These are phyloP conservation scores for Nothomitra cinnamomea DNA, from an alignment of 2,329 filamentous ascomycete genomes.

Conservation along the genomic window DNA sequence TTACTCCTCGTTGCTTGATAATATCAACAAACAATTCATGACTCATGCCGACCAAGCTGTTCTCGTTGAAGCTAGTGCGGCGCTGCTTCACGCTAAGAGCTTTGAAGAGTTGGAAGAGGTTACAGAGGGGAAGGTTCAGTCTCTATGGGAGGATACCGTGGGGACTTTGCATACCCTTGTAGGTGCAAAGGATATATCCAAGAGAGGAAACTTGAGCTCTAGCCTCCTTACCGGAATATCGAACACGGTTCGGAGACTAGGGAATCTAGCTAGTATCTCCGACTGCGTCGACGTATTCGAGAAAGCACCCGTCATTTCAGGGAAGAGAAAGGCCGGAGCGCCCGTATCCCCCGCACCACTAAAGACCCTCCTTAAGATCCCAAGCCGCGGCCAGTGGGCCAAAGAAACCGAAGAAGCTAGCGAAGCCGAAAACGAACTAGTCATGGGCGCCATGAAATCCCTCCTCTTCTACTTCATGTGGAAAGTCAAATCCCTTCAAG, in stretches of 20 bases:
- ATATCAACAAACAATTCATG: conserved; percentile 85
- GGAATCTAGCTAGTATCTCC: conserved; percentile 62
- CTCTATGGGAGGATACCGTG: conserved; percentile 72
- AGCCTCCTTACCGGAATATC: conserved; percentile 51
- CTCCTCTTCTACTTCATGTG: conserved; percentile 90
- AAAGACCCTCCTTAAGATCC: conserved; percentile 55
- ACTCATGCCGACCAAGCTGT: conserved; percentile 81
- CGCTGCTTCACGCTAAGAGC: conserved; percentile 68
- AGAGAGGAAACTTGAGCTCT: conserved; percentile 49
- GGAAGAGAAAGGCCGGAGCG: conserved; percentile 21
- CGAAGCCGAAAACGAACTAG: conserved; percentile 62
- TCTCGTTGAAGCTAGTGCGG: conserved; percentile 64
- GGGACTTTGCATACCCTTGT: conserved; percentile 56
- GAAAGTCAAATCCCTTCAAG: conserved; percentile 51
- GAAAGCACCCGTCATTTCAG: conserved; percentile 22
- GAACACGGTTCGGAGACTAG: conserved; percentile 60
- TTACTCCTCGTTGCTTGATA: conserved; percentile 68
- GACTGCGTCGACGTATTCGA: conserved; percentile 67
- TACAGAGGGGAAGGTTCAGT: conserved; percentile 61
- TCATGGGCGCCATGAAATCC: conserved; percentile 57
- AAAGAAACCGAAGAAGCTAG: conserved; percentile 52
- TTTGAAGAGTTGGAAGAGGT: conserved; percentile 81
- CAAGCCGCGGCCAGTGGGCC: conserved; percentile 53
- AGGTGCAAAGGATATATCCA: conserved; percentile 52
- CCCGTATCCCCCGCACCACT: conserved; percentile 31